Conservation (phyloP, 306 rosid species). For the Abrus precatorius region DNA sequence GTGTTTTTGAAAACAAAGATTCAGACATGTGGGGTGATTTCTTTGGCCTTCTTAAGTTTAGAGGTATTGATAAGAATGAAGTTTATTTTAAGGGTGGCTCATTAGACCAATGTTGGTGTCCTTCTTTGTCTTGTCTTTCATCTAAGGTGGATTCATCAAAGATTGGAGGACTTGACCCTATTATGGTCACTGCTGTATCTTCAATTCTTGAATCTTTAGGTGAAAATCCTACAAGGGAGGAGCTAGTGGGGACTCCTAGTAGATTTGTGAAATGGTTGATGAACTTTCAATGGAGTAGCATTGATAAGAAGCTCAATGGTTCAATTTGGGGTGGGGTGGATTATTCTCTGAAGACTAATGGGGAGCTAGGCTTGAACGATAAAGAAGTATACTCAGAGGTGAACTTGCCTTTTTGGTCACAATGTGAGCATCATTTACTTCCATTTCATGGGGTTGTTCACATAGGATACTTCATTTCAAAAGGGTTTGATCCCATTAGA, state of each 20-base stretch:
- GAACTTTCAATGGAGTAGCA: conserved; percentile 61
- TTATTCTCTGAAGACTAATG: conserved; percentile 38
- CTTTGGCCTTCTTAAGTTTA: not conserved
- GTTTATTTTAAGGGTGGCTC: not conserved
- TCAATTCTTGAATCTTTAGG: conserved; percentile 12
- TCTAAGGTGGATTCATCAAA: not conserved
- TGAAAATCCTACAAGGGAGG: conserved; percentile 17
- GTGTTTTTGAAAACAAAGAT: conserved; percentile 1
- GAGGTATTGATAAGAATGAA: not conserved
- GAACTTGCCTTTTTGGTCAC: conserved; percentile 75
- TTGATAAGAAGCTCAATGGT: conserved; percentile 65
- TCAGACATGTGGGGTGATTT: not conserved
- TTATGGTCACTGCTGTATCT: not conserved
- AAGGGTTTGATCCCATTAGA: conserved; percentile 56
- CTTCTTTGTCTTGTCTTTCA: not conserved
- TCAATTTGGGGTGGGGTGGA: conserved; percentile 44
- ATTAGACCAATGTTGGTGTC: not conserved
- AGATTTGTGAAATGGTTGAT: conserved; percentile 73
- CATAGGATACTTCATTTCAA: conserved; percentile 59
- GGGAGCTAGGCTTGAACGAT: conserved; percentile 44
- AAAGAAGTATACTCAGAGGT: conserved; percentile 61
- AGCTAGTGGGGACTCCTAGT: conserved; percentile 62
- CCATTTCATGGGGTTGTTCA: conserved; percentile 85
- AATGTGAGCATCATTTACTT: conserved; percentile 62
- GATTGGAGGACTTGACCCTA: not conserved